Conservation (phyloP, 2,329 filamentous ascomycete species). For the Tolypocladium inflatum region DNA sequence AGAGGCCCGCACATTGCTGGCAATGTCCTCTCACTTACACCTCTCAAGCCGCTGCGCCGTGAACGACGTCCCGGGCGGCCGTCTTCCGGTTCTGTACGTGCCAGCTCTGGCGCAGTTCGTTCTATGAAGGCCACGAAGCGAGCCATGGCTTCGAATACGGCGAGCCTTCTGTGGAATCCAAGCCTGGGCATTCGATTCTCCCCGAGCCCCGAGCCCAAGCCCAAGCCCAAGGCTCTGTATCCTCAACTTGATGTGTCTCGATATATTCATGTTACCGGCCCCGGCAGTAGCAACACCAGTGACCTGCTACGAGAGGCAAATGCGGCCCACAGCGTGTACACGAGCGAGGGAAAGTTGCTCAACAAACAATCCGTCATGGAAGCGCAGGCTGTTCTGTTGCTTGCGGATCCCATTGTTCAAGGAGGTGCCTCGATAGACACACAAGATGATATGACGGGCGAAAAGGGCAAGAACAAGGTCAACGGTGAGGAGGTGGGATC, state of each 20-base stretch:
- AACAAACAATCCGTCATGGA: neutral
- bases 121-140: conserved; percentile 2
- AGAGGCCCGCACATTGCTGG: conserved; percentile 12
- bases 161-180: conserved; percentile 18
- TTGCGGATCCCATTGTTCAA: neutral
- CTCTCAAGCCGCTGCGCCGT: neutral
- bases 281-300: neutral
- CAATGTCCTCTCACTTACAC: conserved; percentile 12
- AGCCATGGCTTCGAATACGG: conserved; percentile 5
- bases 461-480: neutral
- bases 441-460: neutral
- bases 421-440: no score
- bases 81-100: neutral
- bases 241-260: conserved; percentile 15
- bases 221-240: conserved; percentile 8
- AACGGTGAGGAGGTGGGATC: neutral
- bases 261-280: conserved; percentile 11
- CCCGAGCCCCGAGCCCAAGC: conserved; percentile 7
- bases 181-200: conserved; percentile 20
- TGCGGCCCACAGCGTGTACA: neutral
- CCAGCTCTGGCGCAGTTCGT: neutral
- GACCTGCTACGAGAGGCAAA: neutral
- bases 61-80: neutral
- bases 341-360: neutral
- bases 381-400: neutral